Evolutionary conservation across 202 grass and related monocot species (phyloP).

Genomic region (Musa balbisiana): DNA sequence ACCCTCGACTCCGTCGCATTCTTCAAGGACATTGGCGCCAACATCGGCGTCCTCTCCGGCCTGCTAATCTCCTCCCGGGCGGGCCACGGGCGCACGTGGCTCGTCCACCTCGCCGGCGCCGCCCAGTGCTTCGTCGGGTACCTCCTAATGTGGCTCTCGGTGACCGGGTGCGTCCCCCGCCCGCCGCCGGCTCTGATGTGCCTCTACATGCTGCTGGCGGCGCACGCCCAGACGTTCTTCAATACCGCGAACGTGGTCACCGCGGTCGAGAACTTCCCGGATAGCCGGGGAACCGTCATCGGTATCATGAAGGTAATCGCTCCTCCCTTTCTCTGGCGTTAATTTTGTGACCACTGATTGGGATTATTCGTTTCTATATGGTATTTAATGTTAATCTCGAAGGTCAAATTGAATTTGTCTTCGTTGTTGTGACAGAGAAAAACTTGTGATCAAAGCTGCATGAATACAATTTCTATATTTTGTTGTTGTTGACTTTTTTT

Average conservation of each 20-base stretch:
- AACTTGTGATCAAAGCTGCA: too few species aligned
- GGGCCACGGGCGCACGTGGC: slow-evolving; percentile 28
- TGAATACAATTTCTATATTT: too few species aligned
- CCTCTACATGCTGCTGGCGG: slow-evolving; percentile 74
- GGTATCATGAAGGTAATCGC: slow-evolving; percentile 83
- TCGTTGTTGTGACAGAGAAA: too few species aligned
- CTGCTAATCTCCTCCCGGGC: slow-evolving; percentile 46
- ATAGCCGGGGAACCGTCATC: slow-evolving; percentile 77
- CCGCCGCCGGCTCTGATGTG: slow-evolving; percentile 48
- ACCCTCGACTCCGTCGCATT: slow-evolving; percentile 75
- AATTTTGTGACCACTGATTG: not conserved
- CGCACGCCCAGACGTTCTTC: slow-evolving; percentile 86
- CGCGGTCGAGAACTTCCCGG: slow-evolving; percentile 77
- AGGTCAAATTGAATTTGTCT: too few species aligned
- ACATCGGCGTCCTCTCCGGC: slow-evolving; percentile 75
- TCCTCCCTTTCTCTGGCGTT: not conserved
- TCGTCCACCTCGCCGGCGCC: slow-evolving; percentile 55
- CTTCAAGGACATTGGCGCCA: slow-evolving; percentile 96
- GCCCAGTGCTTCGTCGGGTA: slow-evolving; percentile 49
- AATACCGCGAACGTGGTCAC: slow-evolving; percentile 77
- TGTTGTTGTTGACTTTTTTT: too few species aligned
- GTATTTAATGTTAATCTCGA: too few species aligned
- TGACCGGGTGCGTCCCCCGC: slow-evolving; percentile 32
- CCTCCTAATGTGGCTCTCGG: slow-evolving; percentile 79
- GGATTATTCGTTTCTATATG: too few species aligned